These are phyloP conservation scores for Hyaloperonospora arabidopsidis DNA, from an alignment of 352 stramenopile genomes.

Conservation along the genomic window DNA sequence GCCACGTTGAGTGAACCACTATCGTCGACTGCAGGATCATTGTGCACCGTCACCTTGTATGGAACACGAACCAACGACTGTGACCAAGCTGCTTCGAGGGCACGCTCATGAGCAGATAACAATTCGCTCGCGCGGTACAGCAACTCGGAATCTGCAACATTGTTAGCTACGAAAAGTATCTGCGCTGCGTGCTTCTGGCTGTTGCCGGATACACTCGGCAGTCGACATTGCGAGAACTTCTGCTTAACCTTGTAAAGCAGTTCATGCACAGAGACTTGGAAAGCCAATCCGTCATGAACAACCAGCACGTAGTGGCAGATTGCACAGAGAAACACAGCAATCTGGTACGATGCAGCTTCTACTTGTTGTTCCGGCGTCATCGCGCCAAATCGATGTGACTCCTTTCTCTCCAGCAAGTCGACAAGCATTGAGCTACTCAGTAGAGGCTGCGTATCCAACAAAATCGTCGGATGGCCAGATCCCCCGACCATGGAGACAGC, in stretches of 20 bases:
- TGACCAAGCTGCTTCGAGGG: constrained; percentile 33
- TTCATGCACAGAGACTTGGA: constrained; percentile 26
- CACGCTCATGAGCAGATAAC: constrained; percentile 28
- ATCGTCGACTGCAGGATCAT: constrained; percentile 3
- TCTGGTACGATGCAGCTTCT: constrained; percentile 51
- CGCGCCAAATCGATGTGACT: constrained; percentile 43
- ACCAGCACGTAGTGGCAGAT: constrained; percentile 77
- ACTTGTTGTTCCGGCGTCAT: constrained; percentile 58
- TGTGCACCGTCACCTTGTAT: constrained; percentile 13
- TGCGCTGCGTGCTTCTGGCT: constrained; percentile 42
- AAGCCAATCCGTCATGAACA: constrained; percentile 42
- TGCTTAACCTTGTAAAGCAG: constrained; percentile 46
- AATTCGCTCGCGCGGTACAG: constrained; percentile 28
- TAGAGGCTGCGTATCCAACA: constrained; percentile 64
- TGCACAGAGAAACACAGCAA: constrained; percentile 56
- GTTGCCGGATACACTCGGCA: constrained; percentile 56
- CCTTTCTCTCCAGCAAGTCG: constrained; percentile 41
- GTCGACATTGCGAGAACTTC: constrained; percentile 45
- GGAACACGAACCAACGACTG: constrained; percentile 17
- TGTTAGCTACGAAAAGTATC: constrained; percentile 57
- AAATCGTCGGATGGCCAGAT: constrained; percentile 29
- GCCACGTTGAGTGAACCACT: constrained; percentile 6
- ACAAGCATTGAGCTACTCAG: constrained; percentile 51
- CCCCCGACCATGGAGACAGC: constrained; percentile 28
- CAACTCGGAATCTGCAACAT: constrained; percentile 27